phyloP scores from a whole-genome alignment of 306 rosid species.

The Quillaja saponaria region DNA sequence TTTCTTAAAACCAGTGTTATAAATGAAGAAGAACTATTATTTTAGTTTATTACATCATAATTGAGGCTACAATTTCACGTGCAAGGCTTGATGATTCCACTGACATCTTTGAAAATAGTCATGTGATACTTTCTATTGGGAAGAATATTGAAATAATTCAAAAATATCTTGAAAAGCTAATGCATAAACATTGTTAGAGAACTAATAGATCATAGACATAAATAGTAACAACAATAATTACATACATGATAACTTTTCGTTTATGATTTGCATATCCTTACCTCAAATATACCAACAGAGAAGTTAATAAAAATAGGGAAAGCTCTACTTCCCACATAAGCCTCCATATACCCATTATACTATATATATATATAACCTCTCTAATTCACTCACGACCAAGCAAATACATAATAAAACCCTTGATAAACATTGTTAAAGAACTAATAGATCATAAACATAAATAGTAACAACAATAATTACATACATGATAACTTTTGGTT shows the following conservation, averaged over 20 bases:
- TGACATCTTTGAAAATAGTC: conserved; percentile 57
- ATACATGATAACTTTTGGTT: neutral
- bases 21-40: neutral
- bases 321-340: conserved; percentile 49
- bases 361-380: too few species aligned
- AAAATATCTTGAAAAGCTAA: conserved; percentile 14
- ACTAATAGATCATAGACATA: neutral
- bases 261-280: conserved; percentile 4
- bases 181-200: conserved; percentile 2
- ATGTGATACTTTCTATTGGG: conserved; percentile 32
- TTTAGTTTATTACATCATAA: neutral
- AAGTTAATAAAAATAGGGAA: conserved; percentile 35
- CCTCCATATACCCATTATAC: conserved; percentile 47
- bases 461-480: neutral
- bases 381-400: too few species aligned
- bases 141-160: conserved; percentile 38
- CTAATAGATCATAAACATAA: neutral
- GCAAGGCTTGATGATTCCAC: conserved; percentile 68
- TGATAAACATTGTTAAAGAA: conserved; percentile 3
- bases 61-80: conserved; percentile 39
- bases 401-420: too few species aligned
- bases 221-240: neutral
- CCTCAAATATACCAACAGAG: conserved; percentile 31
- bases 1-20: neutral
- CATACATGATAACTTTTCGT: neutral